phyloP scores from a whole-genome alignment of 345 rosid genomes.

The Toxicodendron radicans region DNA sequence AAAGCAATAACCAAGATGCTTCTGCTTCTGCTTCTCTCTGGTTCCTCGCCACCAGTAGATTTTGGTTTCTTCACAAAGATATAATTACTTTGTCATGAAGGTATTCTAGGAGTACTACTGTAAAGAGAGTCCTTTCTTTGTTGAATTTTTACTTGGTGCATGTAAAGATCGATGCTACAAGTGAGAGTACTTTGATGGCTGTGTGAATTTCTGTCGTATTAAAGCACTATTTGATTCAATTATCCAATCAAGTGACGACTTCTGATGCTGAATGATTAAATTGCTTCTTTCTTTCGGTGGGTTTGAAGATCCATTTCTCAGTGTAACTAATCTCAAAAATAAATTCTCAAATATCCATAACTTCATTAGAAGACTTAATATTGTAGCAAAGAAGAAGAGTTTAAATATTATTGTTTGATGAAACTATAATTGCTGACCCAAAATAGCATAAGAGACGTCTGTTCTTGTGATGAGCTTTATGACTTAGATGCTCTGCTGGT shows the following conservation, averaged over 20 bases:
- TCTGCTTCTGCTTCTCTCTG: slow-evolving; percentile 1
- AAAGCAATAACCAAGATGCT: background rate
- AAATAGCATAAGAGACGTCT: no score
- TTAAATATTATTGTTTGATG: no score
- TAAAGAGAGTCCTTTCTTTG: background rate
- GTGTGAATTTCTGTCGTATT: background rate
- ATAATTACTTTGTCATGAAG: slow-evolving; percentile 1
- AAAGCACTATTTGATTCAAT: background rate
- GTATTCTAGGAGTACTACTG: background rate
- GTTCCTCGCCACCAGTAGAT: background rate
- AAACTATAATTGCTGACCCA: no score
- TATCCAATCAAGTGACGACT: background rate
- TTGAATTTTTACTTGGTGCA: background rate
- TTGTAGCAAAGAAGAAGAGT: no score
- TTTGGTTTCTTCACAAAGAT: background rate
- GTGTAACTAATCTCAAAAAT: no score
- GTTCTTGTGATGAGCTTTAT: background rate
- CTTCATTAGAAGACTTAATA: no score
- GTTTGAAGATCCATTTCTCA: no score
- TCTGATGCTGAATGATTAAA: background rate
- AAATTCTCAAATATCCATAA: no score
- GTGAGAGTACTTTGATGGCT: background rate
- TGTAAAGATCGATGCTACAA: background rate
- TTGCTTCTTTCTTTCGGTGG: background rate
- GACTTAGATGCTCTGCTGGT: background rate